A percentile compares a stretch with the other conserved stretches of the same genome.
Evolutionary conservation across 805 yeast genomes (phyloP).

Genomic region (Komagataella pseudopastoris): DNA sequence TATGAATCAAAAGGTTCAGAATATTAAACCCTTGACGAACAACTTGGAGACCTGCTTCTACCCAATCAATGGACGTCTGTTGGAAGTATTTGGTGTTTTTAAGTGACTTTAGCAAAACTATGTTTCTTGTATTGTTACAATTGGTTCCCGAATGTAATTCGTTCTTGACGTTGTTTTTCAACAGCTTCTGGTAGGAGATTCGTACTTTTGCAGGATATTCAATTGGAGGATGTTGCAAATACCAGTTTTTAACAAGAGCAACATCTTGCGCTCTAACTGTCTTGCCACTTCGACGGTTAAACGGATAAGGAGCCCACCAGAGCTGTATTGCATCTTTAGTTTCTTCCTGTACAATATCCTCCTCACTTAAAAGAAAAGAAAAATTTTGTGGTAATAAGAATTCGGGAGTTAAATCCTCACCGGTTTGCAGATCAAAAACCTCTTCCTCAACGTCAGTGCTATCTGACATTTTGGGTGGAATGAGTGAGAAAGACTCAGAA

Average conservation of each 20-base stretch:
- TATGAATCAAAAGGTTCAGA: slow-evolving; percentile 80
- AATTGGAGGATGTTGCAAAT: slow-evolving; percentile 45
- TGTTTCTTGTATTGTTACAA: slow-evolving; percentile 30
- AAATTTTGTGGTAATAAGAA: slow-evolving; percentile 27
- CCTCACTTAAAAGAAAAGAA: slow-evolving; percentile 38
- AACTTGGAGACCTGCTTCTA: slow-evolving; percentile 92
- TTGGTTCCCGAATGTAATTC: slow-evolving; percentile 40
- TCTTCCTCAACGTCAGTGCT: slow-evolving; percentile 8
- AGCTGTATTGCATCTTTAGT: slow-evolving; percentile 47
- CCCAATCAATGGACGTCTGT: slow-evolving; percentile 92
- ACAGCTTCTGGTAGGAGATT: slow-evolving; percentile 79
- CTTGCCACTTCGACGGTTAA: slow-evolving; percentile 57
- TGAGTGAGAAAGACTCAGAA: slow-evolving; percentile 42
- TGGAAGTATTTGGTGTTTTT: slow-evolving; percentile 80
- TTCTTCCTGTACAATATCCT: slow-evolving; percentile 30
- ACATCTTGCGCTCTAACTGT: slow-evolving; percentile 84
- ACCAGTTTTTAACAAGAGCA: slow-evolving; percentile 74
- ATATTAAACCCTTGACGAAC: slow-evolving; percentile 90
- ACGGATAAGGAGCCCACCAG: slow-evolving; percentile 81
- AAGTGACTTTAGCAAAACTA: slow-evolving; percentile 49
- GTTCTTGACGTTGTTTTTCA: slow-evolving; percentile 63
- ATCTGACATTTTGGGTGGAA: slow-evolving; percentile 17
- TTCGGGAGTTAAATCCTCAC: slow-evolving; percentile 21
- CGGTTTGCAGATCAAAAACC: slow-evolving; percentile 12
- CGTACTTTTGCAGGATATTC: slow-evolving; percentile 64